Evolutionary conservation across 148 eudicot species (phyloP).

Genomic region (Amaranthus cruentus): DNA sequence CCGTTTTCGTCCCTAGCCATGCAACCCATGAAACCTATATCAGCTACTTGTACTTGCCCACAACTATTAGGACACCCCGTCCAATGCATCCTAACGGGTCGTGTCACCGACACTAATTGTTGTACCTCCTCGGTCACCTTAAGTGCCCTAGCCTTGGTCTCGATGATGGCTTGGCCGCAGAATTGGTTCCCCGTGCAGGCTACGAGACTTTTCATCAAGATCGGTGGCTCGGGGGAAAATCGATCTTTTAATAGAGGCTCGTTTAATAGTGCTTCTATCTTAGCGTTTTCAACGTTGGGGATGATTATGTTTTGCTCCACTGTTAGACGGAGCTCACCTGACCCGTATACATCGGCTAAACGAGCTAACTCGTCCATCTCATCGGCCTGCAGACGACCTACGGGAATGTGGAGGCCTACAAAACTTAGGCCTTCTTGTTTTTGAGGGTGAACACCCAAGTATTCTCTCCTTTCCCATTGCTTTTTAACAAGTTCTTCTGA

Average conservation of each 20-base stretch:
- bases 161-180: conserved; percentile 93
- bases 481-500: conserved; percentile 58
- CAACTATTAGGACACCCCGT: conserved; percentile 90
- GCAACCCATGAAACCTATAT: conserved; percentile 98
- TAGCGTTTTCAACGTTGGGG: conserved; percentile 75
- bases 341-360: conserved; percentile 77
- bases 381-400: conserved; percentile 87
- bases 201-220: conserved; percentile 78
- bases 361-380: conserved; percentile 95
- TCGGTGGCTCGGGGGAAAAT: conserved; percentile 67
- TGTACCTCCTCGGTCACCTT: conserved; percentile 80
- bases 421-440: conserved; percentile 85
- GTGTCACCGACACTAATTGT: conserved; percentile 49
- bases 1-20: conserved; percentile 73
- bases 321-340: conserved; percentile 88
- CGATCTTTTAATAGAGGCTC: conserved; percentile 64
- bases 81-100: conserved; percentile 95
- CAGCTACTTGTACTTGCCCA: conserved; percentile 96
- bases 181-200: conserved; percentile 98
- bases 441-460: conserved; percentile 82
- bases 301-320: conserved; percentile 93
- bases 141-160: conserved; percentile 79
- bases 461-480: conserved; percentile 86
- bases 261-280: conserved; percentile 53
- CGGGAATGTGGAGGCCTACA: conserved; percentile 87